These are phyloP conservation scores for Erodium texanum DNA, from an alignment of 441 rosid species.

Conservation along the genomic window DNA sequence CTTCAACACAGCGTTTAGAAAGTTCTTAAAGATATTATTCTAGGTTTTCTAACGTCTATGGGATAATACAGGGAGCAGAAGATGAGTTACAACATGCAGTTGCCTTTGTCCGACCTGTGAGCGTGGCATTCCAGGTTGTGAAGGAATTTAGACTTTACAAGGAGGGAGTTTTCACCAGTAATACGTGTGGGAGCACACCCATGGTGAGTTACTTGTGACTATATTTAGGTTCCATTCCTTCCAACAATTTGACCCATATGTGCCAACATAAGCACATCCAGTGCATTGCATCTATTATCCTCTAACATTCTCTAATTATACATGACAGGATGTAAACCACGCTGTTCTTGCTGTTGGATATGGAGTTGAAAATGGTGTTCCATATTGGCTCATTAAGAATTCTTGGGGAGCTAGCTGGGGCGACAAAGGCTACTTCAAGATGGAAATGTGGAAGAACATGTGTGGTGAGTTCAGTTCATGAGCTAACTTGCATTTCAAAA, in stretches of 20 bases:
- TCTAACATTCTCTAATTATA: not conserved
- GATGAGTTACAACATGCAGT: conserved; percentile 85
- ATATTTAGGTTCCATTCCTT: not conserved
- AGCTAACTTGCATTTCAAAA: not conserved
- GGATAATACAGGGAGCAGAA: conserved; percentile 65
- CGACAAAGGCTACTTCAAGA: conserved; percentile 75
- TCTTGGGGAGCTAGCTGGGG: conserved; percentile 90
- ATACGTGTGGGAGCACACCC: conserved; percentile 57
- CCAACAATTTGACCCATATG: not conserved
- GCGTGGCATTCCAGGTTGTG: conserved; percentile 78
- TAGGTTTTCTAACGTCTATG: conserved; percentile 1
- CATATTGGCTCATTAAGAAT: conserved; percentile 86
- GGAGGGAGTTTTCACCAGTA: conserved; percentile 70
- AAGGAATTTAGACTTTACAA: conserved; percentile 54
- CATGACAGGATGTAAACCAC: conserved; percentile 80
- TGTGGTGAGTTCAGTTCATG: conserved; percentile 51
- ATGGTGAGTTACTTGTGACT: conserved; percentile 49
- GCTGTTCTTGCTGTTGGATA: conserved; percentile 92
- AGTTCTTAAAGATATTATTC: not conserved
- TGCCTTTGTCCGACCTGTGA: conserved; percentile 71
- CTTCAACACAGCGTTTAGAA: not conserved
- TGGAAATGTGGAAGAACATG: conserved; percentile 91
- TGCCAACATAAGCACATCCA: not conserved
- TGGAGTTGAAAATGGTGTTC: conserved; percentile 72
- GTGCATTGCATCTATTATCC: not conserved